A percentile compares a stretch with the other conserved stretches of the same genome.
Conservation (phyloP, 768 basidiomycete species). For the Collybiopsis confluens region DNA sequence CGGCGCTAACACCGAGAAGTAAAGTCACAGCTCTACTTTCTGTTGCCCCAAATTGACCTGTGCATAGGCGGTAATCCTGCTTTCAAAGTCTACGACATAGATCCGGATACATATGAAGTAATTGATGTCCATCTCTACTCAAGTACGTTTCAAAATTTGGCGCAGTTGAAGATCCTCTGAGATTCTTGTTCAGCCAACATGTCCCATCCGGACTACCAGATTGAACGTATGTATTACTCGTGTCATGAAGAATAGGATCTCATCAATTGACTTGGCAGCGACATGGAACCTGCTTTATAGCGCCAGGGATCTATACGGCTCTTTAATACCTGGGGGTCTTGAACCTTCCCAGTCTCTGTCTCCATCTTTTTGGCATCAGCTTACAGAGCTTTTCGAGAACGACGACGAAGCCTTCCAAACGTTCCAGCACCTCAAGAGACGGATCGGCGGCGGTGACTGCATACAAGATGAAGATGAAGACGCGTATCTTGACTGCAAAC, state of each 20-base stretch:
- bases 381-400: slow-evolving; percentile 48
- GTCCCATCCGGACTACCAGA: slow-evolving; percentile 40
- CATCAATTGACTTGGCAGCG: slow-evolving; percentile 24
- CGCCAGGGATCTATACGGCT: slow-evolving; percentile 47
- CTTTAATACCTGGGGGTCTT: slow-evolving; percentile 33
- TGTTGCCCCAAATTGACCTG: not conserved
- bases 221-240: slow-evolving; percentile 30
- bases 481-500: slow-evolving; percentile 21
- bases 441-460: not conserved
- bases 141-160: slow-evolving; percentile 27
- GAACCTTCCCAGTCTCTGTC: slow-evolving; percentile 34
- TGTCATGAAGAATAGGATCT: not conserved
- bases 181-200: slow-evolving; percentile 30
- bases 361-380: slow-evolving; percentile 56
- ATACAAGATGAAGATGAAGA: slow-evolving; percentile 14
- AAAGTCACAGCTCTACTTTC: slow-evolving; percentile 11
- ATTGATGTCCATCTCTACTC: slow-evolving; percentile 53
- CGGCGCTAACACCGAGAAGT: slow-evolving; percentile 57
- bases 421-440: slow-evolving; percentile 21
- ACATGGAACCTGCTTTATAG: slow-evolving; percentile 55
- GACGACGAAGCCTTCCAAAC: slow-evolving; percentile 42
- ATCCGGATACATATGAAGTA: slow-evolving; percentile 62
- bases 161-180: not conserved
- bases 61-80: slow-evolving; percentile 47
- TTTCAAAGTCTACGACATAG: slow-evolving; percentile 60